Conservation (phyloP, 345 rosid species). For the Heritiera fomes region DNA sequence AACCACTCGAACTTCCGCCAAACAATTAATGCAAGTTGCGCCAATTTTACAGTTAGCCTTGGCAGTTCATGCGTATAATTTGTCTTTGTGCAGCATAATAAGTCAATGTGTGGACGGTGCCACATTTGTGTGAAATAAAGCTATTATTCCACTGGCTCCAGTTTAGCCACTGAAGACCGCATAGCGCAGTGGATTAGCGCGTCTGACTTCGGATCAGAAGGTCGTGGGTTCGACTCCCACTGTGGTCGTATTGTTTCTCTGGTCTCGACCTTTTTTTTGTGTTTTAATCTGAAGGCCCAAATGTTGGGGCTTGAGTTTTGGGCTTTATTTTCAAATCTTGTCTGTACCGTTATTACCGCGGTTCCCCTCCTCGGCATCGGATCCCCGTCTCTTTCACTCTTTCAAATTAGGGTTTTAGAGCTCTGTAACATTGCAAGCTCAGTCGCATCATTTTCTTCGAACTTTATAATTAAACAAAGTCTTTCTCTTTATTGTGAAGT, state of each 20-base stretch:
- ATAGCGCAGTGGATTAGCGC: conserved; percentile 99
- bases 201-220: conserved; percentile 99
- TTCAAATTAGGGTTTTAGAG: background rate
- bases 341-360: background rate
- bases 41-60: too few relatives aligned
- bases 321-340: background rate
- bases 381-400: fast-evolving
- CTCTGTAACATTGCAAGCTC: background rate
- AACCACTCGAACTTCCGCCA: too few relatives aligned
- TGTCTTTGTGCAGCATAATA: too few relatives aligned
- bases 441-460: background rate
- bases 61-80: too few relatives aligned
- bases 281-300: background rate
- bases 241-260: conserved; percentile 43
- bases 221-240: conserved; percentile 98
- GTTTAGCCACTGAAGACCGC: conserved; percentile 41
- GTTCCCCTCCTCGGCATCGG: background rate
- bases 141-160: too few relatives aligned
- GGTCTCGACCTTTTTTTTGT: background rate
- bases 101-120: too few relatives aligned
- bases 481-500: background rate
- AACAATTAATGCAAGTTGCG: too few relatives aligned
- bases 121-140: too few relatives aligned
- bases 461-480: background rate
- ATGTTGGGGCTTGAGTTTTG: background rate